A percentile compares a stretch with the other conserved stretches of the same genome.
These are phyloP conservation scores for Triticum urartu DNA, from an alignment of 176 grass and related monocot species.

Conservation along the genomic window DNA sequence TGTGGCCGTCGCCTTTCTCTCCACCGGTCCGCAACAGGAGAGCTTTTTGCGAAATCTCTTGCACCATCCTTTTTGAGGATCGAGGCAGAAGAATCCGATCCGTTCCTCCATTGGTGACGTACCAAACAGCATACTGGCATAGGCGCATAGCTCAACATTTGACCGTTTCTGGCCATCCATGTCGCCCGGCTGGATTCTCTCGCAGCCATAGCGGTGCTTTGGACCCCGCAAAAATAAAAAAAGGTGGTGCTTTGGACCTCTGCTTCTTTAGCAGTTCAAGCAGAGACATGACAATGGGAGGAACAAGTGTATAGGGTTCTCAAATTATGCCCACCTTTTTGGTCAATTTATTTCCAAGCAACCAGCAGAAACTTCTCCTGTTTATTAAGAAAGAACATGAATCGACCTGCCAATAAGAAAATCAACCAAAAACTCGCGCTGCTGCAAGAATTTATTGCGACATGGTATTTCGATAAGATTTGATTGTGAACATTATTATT, in stretches of 20 bases:
- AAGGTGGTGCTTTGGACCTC: not conserved
- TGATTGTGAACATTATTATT: no score
- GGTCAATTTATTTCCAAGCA: no score
- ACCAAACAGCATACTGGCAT: not conserved
- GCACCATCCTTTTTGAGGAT: constrained; percentile 7
- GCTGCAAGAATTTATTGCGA: no score
- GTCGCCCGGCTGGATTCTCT: not conserved
- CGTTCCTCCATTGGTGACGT: not conserved
- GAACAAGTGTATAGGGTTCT: no score
- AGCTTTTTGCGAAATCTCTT: not conserved
- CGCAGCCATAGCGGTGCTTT: not conserved
- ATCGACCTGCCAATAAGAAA: no score
- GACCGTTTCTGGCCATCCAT: constrained; percentile 25
- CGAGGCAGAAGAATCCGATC: not conserved
- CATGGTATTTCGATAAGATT: no score
- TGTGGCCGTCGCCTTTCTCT: not conserved
- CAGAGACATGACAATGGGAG: not conserved
- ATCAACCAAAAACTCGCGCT: no score
- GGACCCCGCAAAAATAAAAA: not conserved
- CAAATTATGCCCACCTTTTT: no score
- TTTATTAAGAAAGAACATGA: no score
- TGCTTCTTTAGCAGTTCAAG: constrained; percentile 20
- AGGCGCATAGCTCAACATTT: not conserved
- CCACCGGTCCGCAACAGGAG: not conserved
- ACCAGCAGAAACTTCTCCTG: no score